Conservation (phyloP, 306 rosid species). For the Hylodesmum podocarpum region DNA sequence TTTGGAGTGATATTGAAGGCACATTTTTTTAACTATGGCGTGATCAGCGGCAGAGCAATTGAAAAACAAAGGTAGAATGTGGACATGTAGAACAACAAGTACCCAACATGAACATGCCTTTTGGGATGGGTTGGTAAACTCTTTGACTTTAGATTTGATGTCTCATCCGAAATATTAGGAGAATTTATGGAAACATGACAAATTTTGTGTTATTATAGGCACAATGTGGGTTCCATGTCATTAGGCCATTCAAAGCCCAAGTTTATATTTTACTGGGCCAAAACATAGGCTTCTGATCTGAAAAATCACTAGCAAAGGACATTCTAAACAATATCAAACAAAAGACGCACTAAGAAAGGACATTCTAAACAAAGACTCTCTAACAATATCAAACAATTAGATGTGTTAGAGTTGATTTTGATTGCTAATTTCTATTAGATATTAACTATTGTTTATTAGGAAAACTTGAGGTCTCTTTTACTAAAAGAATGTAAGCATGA, state of each 20-base stretch:
- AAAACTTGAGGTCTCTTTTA: no score
- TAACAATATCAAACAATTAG: no score
- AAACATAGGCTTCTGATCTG: background rate
- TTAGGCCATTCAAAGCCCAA: background rate
- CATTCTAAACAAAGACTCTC: no score
- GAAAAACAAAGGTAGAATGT: slow-evolving; percentile 12
- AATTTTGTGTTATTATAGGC: background rate
- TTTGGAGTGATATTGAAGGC: slow-evolving; percentile 38
- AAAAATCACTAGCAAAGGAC: no score
- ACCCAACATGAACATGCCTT: slow-evolving; percentile 17
- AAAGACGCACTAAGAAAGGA: no score
- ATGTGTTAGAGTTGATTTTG: no score
- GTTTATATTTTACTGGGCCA: background rate
- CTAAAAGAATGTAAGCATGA: no score
- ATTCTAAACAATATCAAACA: no score
- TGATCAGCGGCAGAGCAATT: slow-evolving; percentile 34
- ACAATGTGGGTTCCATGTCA: background rate
- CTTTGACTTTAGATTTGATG: slow-evolving; percentile 20
- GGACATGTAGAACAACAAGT: background rate
- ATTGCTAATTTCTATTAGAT: no score
- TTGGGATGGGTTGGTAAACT: background rate
- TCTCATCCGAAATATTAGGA: slow-evolving; percentile 20
- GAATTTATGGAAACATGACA: background rate
- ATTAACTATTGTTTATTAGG: no score
- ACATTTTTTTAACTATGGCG: slow-evolving; percentile 22